These are phyloP conservation scores for Herpetomonas muscarum DNA, from an alignment of 208 protist genomes.

Conservation along the genomic window DNA sequence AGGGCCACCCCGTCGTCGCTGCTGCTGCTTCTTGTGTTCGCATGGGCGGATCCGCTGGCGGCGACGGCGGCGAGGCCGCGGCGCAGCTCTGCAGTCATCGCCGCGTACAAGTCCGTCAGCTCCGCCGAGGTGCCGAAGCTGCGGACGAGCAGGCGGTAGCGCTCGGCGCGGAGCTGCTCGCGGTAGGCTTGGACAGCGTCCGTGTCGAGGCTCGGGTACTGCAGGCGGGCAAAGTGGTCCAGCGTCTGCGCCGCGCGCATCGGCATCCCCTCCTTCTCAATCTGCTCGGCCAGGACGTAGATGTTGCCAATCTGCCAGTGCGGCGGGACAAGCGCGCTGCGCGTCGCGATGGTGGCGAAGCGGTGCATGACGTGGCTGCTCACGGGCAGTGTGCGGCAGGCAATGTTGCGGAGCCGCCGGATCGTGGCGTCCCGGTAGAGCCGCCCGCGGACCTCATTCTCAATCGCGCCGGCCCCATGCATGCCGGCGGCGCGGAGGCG, in stretches of 20 bases:
- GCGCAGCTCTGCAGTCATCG: conserved; percentile 38
- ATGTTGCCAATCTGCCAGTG: conserved; percentile 79
- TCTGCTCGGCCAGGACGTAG: conserved; percentile 57
- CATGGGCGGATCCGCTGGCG: background rate
- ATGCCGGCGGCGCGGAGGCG: background rate
- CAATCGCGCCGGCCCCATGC: conserved; percentile 14
- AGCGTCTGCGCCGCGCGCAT: conserved; percentile 54
- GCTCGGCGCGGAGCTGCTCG: conserved; percentile 53
- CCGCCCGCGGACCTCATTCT: conserved; percentile 14
- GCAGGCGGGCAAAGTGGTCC: conserved; percentile 36
- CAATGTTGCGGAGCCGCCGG: conserved; percentile 73
- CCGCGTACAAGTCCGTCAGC: conserved; percentile 37
- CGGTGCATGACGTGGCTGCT: conserved; percentile 62
- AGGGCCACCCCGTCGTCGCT: too few species aligned
- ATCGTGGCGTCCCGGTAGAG: conserved; percentile 43
- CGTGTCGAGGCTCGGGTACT: conserved; percentile 12
- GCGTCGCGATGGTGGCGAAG: conserved; percentile 64
- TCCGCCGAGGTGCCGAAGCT: conserved; percentile 27
- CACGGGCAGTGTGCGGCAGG: conserved; percentile 45
- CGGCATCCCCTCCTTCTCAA: conserved; percentile 63
- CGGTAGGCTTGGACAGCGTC: conserved; percentile 27
- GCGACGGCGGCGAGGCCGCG: conserved; percentile 16
- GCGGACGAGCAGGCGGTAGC: conserved; percentile 59
- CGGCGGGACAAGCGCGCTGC: conserved; percentile 61
- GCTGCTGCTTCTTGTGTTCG: background rate